Evolutionary conservation across 306 rosid species (phyloP), one percentile per base, ranked within the genome.

Genomic region (Geum urbanum): DNA sequence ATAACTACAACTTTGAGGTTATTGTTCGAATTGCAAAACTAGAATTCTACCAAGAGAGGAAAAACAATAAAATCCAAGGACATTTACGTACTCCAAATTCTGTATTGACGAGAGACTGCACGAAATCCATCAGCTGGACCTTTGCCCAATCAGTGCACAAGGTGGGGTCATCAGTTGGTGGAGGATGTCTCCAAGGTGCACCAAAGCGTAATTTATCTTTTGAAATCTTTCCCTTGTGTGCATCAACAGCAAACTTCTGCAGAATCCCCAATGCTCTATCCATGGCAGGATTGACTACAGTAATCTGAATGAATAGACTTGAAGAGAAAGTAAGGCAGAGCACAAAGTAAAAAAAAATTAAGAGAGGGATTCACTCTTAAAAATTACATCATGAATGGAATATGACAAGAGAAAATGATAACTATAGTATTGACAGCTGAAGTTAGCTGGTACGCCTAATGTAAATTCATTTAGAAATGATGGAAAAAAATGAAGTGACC

Each of bases 141-240:
- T 79, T 95, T 72, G 96, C 96, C 97, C 99, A 95, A 70, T 83
- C 79, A 82, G 24, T 59, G 75, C 65, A 55, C 79, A 82, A 73
- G 74, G 78, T 73, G 47, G 92, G 86, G 48, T 91, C 87, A 68
- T 79, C 85, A 59, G 67, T 74, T 3, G 78, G 71, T 43, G 99
- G 99, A 22, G 97, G 97, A 83, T 89, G 92, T 85, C 97, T 91
- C 99, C 99, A 95, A 67, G 99, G 92, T 66, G 99, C 96, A 37
- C 97, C 99, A 80, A 91, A 89, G 47, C 96, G 91, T 76, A 95
- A 78, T 81, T 20, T 79, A 63, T 91, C 97, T 74, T 89, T 82
- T 19, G 91, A 72, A 75, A 91, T 65, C 64, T 84, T 81, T 66
- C 97, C 96, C 20, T 56, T 79, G 40, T 8, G 74, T 44, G 85